Base-by-base conservation (phyloP, 352 stramenopile genomes). In the Phytophthora agathidicida region DNA sequence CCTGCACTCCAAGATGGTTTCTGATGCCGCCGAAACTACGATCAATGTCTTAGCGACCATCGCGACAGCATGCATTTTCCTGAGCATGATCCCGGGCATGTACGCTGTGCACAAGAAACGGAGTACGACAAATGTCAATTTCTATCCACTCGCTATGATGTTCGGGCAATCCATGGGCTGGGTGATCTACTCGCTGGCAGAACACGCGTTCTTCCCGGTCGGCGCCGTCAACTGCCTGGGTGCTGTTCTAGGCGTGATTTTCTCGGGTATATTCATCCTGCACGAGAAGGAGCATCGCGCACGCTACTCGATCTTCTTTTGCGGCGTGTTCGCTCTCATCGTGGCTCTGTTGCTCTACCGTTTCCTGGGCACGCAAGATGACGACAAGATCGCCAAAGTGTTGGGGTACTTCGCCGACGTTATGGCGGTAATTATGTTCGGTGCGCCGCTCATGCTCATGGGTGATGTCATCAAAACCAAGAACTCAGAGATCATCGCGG, bases 1-100 rank as follows among this genome's bases (percentile, higher is more conserved):
- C 39, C n/a, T 38, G 19, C 17, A 5, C 7, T 26, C 17, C 39
- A 43, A 26, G 7, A 68, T 68, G 58, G 58, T 39, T 16, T 68
- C 64, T 17, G 51, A 73, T 32, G 44, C 57, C 13, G 51, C 48
- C 26, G 46, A 67, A 32, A 60, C 52, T 7, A 69, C 52, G 2
- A 39, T 73, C 59, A 73, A 73, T 17, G 42, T 73, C 30, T 43
- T 73, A 11, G 65, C 65, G 2, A 70, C 64, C 30, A 69, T 73
- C 41, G 64, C 64, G 7, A 73, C 64, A n/a, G 58, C 50, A 11
- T 68, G 51, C 30, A 64, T 73, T 27, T 70, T 73, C 38, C n/a
- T 73, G 35, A 73, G 64, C 17, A 68, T 68, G 64, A 65, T 65
- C 48, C 64, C 64, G 11, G 49, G 51, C 4, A 60, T 73, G 26